Percentiles rank a stretch among this genome's conserved stretches.
phyloP scores from a whole-genome alignment of 176 grass and related monocot species.

The Carex kokanica region DNA sequence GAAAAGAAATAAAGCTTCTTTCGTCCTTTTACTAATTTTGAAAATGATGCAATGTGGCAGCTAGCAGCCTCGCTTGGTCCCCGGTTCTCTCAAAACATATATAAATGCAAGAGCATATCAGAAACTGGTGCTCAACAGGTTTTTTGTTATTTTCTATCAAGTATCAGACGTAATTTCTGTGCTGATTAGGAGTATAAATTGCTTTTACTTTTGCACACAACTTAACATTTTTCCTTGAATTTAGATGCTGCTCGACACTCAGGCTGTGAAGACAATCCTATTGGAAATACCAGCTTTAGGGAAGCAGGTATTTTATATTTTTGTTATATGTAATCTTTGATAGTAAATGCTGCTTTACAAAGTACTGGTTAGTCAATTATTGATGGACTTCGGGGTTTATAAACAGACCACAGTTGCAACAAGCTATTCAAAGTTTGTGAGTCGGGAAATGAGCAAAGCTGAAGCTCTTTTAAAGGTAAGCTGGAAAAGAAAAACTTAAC shows the following conservation, averaged over 20 bases:
- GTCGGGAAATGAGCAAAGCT: slow-evolving; percentile 99
- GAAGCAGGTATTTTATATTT: slow-evolving; percentile 63
- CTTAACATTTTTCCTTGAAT: background rate
- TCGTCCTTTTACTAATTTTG: slow-evolving; percentile 11
- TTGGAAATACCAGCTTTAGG: slow-evolving; percentile 92
- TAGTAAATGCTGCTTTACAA: background rate
- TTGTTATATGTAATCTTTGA: background rate
- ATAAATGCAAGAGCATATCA: slow-evolving; percentile 98
- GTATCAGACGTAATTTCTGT: slow-evolving; percentile 24
- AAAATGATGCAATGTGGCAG: slow-evolving; percentile 45
- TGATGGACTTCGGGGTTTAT: slow-evolving; percentile 27
- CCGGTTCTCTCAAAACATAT: slow-evolving; percentile 99
- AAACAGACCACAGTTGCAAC: slow-evolving; percentile 57
- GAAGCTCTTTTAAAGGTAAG: slow-evolving; percentile 98
- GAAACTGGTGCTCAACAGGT: slow-evolving; percentile 99
- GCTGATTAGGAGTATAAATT: background rate
- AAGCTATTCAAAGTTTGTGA: slow-evolving; percentile 97
- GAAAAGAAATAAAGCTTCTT: background rate
- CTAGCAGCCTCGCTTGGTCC: slow-evolving; percentile 93
- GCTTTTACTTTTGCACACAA: background rate
- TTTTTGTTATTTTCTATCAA: slow-evolving; percentile 15
- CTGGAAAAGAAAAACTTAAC: background rate
- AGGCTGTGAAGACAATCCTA: slow-evolving; percentile 90
- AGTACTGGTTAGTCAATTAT: slow-evolving; percentile 18
- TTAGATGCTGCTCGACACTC: slow-evolving; percentile 98